Evolutionary conservation across 208 protist species (phyloP).

Genomic region (Leishmania amazonensis): DNA sequence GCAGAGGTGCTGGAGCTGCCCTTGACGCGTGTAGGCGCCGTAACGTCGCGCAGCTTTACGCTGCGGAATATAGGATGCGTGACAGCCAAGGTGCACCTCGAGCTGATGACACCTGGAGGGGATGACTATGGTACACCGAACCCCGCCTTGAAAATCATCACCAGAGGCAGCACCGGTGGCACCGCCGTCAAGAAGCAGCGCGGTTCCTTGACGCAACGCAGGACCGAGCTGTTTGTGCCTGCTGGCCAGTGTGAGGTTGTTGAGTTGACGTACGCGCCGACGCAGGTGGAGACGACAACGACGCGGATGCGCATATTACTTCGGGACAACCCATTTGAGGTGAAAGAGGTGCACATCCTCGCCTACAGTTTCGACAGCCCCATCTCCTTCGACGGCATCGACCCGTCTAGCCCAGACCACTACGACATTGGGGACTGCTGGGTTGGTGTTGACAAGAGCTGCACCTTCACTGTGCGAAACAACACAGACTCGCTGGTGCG

Average conservation of each 20-base stretch:
- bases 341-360: slow-evolving; percentile 77
- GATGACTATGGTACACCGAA: slow-evolving; percentile 30
- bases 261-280: slow-evolving; percentile 63
- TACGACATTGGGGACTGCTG: slow-evolving; percentile 91
- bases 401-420: slow-evolving; percentile 68
- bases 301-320: slow-evolving; percentile 80
- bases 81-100: slow-evolving; percentile 78
- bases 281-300: slow-evolving; percentile 39
- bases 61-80: slow-evolving; percentile 91
- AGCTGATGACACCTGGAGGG: slow-evolving; percentile 21
- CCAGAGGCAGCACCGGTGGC: slow-evolving; percentile 6
- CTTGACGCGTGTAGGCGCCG: slow-evolving; percentile 74
- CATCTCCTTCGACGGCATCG: slow-evolving; percentile 93
- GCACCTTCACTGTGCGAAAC: slow-evolving; percentile 87
- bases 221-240: slow-evolving; percentile 60
- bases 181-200: slow-evolving; percentile 42
- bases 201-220: not conserved
- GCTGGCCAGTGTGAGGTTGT: slow-evolving; percentile 59
- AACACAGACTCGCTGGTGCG: slow-evolving; percentile 68
- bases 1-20: slow-evolving; percentile 80
- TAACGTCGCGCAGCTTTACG: slow-evolving; percentile 49
- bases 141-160: slow-evolving; percentile 42
- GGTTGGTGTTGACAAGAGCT: slow-evolving; percentile 52
- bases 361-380: slow-evolving; percentile 85
- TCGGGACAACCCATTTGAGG: slow-evolving; percentile 94